A percentile compares a stretch with the other conserved stretches of the same genome.
These are phyloP conservation scores for Yamagishiella unicocca DNA, from an alignment of 139 green algal genomes.

Conservation along the genomic window DNA sequence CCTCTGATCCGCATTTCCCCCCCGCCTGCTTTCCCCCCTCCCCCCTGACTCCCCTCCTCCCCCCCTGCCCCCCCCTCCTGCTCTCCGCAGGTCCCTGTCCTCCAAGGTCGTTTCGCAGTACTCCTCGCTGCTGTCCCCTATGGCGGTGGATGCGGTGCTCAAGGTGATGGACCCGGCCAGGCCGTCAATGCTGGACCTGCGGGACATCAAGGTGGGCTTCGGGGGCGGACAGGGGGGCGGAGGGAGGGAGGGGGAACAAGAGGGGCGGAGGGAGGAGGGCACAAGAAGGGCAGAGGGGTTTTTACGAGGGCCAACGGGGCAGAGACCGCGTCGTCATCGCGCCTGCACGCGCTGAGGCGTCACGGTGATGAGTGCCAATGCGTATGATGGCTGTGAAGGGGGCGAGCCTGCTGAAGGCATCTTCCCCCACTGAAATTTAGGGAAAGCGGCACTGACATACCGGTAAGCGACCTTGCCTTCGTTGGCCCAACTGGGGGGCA, in stretches of 20 bases:
- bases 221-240: not conserved
- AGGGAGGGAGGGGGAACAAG: not conserved
- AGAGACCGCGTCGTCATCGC: no score
- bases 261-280: not conserved
- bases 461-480: no score
- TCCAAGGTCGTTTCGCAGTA: slow-evolving; percentile 98
- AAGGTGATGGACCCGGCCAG: slow-evolving; percentile 84
- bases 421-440: no score
- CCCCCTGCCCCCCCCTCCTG: not conserved
- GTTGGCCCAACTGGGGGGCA: no score
- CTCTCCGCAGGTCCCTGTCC: slow-evolving; percentile 77
- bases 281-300: no score
- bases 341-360: no score
- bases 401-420: no score
- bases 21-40: not conserved
- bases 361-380: no score
- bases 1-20: no score
- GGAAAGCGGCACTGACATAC: no score
- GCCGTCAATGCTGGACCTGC: slow-evolving; percentile 92
- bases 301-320: no score
- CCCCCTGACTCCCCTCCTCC: not conserved
- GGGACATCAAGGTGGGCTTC: slow-evolving; percentile 85
- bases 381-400: no score
- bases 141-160: slow-evolving; percentile 96
- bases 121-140: slow-evolving; percentile 92